Percentiles rank a stretch among this genome's conserved stretches.
Evolutionary conservation across 2,329 filamentous ascomycete genomes (phyloP).

Genomic region (Penicillium sp.): DNA sequence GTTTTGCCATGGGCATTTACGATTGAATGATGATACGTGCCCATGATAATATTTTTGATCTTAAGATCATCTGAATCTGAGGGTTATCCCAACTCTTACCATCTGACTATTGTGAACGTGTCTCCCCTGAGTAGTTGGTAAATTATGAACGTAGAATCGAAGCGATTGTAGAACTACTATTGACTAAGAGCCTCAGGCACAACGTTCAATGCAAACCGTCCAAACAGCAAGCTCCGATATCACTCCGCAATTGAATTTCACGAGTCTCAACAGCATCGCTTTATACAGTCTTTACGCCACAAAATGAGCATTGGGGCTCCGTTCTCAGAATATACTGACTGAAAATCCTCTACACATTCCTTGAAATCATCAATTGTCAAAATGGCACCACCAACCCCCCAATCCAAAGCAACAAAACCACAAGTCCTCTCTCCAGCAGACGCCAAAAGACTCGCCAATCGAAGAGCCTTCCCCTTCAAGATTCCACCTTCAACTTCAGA

Average conservation of each 20-base stretch:
- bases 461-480: neutral
- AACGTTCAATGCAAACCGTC: constrained; percentile 12
- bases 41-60: neutral
- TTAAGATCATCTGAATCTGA: neutral
- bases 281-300: no score
- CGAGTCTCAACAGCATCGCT: no score
- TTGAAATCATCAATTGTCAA: neutral
- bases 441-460: constrained; percentile 12
- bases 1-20: no score
- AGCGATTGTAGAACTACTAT: neutral
- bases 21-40: neutral
- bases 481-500: neutral
- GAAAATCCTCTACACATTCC: neutral
- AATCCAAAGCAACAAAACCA: constrained; percentile 4
- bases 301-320: no score
- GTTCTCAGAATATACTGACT: neutral
- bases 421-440: constrained; percentile 19
- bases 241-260: constrained; percentile 5
- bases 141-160: no score
- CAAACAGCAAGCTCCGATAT: constrained; percentile 13
- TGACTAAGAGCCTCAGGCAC: neutral
- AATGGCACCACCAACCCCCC: neutral
- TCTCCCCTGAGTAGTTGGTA: no score
- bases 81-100: neutral
- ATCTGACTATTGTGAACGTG: no score